Percentiles rank a stretch among this genome's conserved stretches.
Conservation (phyloP, 176 grass and related monocot genomes). For the Pontederia crassipes region DNA sequence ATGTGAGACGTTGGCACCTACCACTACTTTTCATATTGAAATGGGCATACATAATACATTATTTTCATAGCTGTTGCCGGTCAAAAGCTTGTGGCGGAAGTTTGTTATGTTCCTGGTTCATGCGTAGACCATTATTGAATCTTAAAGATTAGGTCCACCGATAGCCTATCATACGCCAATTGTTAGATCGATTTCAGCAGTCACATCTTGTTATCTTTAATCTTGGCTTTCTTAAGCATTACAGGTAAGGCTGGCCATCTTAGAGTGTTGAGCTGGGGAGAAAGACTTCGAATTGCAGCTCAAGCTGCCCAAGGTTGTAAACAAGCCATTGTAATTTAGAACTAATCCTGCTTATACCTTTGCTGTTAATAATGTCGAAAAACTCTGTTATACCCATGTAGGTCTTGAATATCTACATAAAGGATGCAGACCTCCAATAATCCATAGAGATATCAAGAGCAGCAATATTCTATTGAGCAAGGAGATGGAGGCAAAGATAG, state of each 20-base stretch:
- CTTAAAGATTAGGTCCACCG: too few relatives aligned
- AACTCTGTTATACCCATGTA: background rate
- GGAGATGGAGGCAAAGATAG: constrained; percentile 48
- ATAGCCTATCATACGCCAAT: too few relatives aligned
- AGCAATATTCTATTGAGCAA: constrained; percentile 42
- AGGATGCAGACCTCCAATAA: constrained; percentile 29
- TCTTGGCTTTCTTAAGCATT: background rate
- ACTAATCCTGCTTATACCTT: background rate
- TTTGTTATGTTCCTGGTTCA: too few relatives aligned
- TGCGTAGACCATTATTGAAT: too few relatives aligned
- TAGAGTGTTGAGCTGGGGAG: constrained; percentile 21
- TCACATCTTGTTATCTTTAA: too few relatives aligned
- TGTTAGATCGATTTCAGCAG: too few relatives aligned
- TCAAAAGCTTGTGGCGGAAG: too few relatives aligned
- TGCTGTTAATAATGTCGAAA: too few relatives aligned
- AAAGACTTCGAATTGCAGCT: constrained; percentile 28
- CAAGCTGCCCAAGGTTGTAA: constrained; percentile 48
- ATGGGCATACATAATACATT: too few relatives aligned
- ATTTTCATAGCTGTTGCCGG: too few relatives aligned
- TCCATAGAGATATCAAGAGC: constrained; percentile 55
- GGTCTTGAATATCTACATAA: constrained; percentile 56
- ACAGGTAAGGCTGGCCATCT: constrained; percentile 1
- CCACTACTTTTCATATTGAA: too few relatives aligned
- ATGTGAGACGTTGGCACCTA: too few relatives aligned
- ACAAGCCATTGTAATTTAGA: background rate